A percentile compares a stretch with the other conserved stretches of the same genome.
These are phyloP conservation scores for Chlamydomonas reinhardtii DNA, from an alignment of 163 green algal species.

Conservation along the genomic window DNA sequence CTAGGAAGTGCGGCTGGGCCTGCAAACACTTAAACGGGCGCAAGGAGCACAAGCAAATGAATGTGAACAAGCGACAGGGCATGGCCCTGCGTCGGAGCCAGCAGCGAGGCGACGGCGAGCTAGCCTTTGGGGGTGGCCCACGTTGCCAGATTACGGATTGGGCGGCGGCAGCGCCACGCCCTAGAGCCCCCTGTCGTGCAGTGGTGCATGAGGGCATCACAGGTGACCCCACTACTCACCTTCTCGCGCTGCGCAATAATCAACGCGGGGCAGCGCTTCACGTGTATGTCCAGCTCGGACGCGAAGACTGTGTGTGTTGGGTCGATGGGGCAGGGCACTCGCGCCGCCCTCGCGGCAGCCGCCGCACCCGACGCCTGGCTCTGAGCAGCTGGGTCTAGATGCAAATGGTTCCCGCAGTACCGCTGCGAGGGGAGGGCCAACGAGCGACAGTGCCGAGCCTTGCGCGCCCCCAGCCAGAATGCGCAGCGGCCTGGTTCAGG, in stretches of 20 bases:
- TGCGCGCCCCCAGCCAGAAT: slow-evolving; percentile 59
- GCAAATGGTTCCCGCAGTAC: slow-evolving; percentile 76
- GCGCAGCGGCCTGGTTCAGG: slow-evolving; percentile 51
- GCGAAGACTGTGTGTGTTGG: slow-evolving; percentile 65
- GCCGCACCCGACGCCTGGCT: neutral
- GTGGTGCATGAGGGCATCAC: too few species aligned
- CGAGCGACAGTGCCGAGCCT: slow-evolving; percentile 67
- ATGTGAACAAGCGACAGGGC: too few species aligned
- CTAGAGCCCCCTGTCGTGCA: too few species aligned
- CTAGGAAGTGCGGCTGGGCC: slow-evolving; percentile 61
- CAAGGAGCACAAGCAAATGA: too few species aligned
- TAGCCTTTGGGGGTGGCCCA: too few species aligned
- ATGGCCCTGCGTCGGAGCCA: too few species aligned
- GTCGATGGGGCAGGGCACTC: slow-evolving; percentile 71
- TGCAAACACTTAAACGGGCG: too few species aligned
- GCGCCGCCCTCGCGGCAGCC: neutral
- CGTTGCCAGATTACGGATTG: too few species aligned
- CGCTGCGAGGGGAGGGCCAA: slow-evolving; percentile 52
- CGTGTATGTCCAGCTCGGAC: slow-evolving; percentile 64
- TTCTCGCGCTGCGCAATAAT: slow-evolving; percentile 20
- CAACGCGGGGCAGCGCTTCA: slow-evolving; percentile 53
- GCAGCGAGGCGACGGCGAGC: too few species aligned
- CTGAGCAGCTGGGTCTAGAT: neutral
- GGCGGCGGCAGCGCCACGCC: too few species aligned
- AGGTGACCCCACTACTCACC: neutral